phyloP scores from a whole-genome alignment of 495 filamentous ascomycete species.

The Neurospora pannonica region DNA sequence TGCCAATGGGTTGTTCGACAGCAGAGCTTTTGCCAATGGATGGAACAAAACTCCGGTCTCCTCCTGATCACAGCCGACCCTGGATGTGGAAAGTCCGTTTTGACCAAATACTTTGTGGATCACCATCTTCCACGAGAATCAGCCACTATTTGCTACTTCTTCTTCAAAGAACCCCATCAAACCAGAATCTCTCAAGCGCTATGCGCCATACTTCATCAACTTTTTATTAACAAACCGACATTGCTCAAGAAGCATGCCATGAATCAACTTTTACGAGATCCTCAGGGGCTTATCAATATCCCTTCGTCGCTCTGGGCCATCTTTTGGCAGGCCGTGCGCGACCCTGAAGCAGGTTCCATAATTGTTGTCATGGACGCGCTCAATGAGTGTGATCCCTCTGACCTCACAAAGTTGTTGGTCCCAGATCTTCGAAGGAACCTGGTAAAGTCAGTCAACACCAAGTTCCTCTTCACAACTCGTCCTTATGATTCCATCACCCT shows the following conservation, averaged over 20 bases:
- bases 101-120: conserved; percentile 38
- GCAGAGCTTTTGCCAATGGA: conserved; percentile 25
- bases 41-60: conserved; percentile 7
- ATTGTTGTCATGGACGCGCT: conserved; percentile 44
- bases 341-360: conserved; percentile 33
- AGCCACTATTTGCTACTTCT: conserved; percentile 41
- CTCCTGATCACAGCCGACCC: conserved; percentile 47
- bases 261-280: conserved; percentile 14
- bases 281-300: conserved; percentile 15
- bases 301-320: conserved; percentile 35
- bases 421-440: conserved; percentile 5
- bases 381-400: conserved; percentile 24
- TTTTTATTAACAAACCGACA: conserved; percentile 25
- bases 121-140: conserved; percentile 11
- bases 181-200: conserved; percentile 30
- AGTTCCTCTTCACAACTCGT: conserved; percentile 43
- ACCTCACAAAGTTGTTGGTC: neutral
- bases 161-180: conserved; percentile 49
- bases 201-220: conserved; percentile 38
- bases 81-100: conserved; percentile 47
- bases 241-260: conserved; percentile 24
- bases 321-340: conserved; percentile 20
- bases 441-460: conserved; percentile 17
- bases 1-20: conserved; percentile 35
- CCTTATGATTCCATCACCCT: conserved; percentile 32